These are phyloP conservation scores for Fraxinus americana DNA, from an alignment of 257 asterid species.

Conservation along the genomic window DNA sequence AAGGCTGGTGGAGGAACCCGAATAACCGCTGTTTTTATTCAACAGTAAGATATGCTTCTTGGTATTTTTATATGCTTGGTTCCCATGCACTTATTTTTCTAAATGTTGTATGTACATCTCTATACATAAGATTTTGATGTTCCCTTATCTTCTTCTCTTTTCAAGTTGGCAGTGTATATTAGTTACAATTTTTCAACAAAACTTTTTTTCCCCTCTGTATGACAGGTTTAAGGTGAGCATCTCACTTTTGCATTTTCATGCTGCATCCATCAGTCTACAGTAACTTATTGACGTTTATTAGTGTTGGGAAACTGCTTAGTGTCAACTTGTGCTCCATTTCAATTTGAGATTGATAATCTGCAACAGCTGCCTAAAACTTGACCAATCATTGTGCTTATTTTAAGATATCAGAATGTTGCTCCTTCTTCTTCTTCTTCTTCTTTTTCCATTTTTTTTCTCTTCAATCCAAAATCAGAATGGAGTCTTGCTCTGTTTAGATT, in stretches of 20 bases:
- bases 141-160: slow-evolving; percentile 6
- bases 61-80: neutral
- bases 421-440: no score
- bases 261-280: neutral
- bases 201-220: neutral
- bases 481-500: neutral
- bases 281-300: neutral
- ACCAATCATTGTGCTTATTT: neutral
- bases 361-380: neutral
- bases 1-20: slow-evolving; percentile 52
- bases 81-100: neutral
- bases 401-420: neutral
- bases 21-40: slow-evolving; percentile 12
- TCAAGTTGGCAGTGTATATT: slow-evolving; percentile 42
- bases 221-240: neutral
- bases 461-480: no score
- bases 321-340: slow-evolving; percentile 22
- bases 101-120: neutral
- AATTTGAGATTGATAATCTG: neutral
- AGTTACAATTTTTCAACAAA: slow-evolving; percentile 4
- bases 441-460: no score
- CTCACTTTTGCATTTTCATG: slow-evolving; percentile 14
- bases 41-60: slow-evolving; percentile 39
- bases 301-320: slow-evolving; percentile 18
- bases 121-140: slow-evolving; percentile 2